Percentiles rank a stretch among this genome's conserved stretches.
Conservation (phyloP, 495 filamentous ascomycete genomes). For the Emericellopsis terricola region DNA sequence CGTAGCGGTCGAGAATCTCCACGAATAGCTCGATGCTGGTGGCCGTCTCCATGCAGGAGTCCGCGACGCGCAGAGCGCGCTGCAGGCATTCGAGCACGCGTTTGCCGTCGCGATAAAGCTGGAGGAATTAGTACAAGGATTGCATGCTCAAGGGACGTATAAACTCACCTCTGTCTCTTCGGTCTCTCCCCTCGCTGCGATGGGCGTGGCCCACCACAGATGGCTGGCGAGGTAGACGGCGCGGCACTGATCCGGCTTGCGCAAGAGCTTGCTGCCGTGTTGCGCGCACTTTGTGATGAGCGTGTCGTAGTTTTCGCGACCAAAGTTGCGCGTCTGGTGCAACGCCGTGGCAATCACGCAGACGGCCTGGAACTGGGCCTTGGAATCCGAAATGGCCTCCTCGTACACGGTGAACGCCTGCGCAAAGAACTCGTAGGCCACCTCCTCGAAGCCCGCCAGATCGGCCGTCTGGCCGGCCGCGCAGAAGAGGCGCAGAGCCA, state of each 20-base stretch:
- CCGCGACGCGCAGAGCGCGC: conserved; percentile 84
- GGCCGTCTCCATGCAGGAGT: conserved; percentile 98
- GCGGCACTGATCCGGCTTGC: conserved; percentile 94
- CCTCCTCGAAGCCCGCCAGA: conserved; percentile 82
- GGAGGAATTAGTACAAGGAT: conserved; percentile 4
- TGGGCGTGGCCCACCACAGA: conserved; percentile 94
- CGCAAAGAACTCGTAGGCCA: conserved; percentile 95
- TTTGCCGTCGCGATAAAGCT: conserved; percentile 96
- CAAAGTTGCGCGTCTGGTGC: conserved; percentile 71
- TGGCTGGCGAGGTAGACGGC: conserved; percentile 93
- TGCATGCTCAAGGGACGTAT: neutral
- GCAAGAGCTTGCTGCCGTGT: conserved; percentile 90
- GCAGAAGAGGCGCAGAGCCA: conserved; percentile 74
- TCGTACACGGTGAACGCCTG: conserved; percentile 98
- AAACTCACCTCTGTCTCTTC: conserved; percentile 63
- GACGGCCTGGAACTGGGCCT: conserved; percentile 94
- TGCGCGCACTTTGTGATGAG: conserved; percentile 93
- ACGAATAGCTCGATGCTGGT: conserved; percentile 96
- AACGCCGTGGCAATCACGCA: conserved; percentile 84
- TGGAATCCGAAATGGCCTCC: conserved; percentile 82
- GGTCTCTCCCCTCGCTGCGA: conserved; percentile 60
- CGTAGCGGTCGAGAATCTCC: conserved; percentile 93
- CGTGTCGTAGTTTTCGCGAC: conserved; percentile 94
- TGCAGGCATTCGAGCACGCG: conserved; percentile 92
- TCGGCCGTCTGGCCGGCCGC: conserved; percentile 87